These are phyloP conservation scores for Penicillium angulare DNA, from an alignment of 495 filamentous ascomycete species.

Conservation along the genomic window DNA sequence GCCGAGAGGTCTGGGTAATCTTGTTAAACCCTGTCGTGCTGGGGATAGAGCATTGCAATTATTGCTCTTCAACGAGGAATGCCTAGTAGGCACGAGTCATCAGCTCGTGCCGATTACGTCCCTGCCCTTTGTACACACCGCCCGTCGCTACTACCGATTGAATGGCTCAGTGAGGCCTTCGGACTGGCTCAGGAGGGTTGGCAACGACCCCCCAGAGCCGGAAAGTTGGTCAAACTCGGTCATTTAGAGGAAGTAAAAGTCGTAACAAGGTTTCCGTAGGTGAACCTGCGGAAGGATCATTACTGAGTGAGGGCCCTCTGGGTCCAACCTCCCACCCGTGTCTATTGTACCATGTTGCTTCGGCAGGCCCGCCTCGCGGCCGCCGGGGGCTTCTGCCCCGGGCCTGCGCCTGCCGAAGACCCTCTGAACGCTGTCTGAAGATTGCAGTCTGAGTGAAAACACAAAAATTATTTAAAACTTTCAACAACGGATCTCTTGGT, in stretches of 20 bases:
- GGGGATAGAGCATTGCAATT: slow-evolving; percentile 78
- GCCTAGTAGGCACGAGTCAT: slow-evolving; percentile 45
- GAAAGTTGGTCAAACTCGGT: slow-evolving; percentile 72
- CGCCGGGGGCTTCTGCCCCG: slow-evolving; percentile 20
- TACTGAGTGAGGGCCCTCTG: slow-evolving; percentile 41
- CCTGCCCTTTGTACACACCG: slow-evolving; percentile 55
- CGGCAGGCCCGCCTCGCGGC: slow-evolving; percentile 27
- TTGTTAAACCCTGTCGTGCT: slow-evolving; percentile 76
- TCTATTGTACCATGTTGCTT: slow-evolving; percentile 39
- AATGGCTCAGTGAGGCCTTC: slow-evolving; percentile 72
- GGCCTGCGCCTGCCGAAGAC: slow-evolving; percentile 33
- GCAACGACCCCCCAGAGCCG: slow-evolving; percentile 62
- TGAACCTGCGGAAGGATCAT: slow-evolving; percentile 71
- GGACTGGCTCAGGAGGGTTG: slow-evolving; percentile 63
- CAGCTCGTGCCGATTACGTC: slow-evolving; percentile 73
- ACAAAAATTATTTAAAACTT: slow-evolving; percentile 53
- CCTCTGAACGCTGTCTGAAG: slow-evolving; percentile 25
- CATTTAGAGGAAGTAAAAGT: slow-evolving; percentile 75
- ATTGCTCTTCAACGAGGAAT: slow-evolving; percentile 79
- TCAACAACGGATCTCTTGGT: slow-evolving; percentile 70
- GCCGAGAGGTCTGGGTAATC: slow-evolving; percentile 71
- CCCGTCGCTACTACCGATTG: slow-evolving; percentile 74
- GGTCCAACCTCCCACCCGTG: slow-evolving; percentile 28
- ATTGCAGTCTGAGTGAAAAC: slow-evolving; percentile 17
- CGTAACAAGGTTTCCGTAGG: slow-evolving; percentile 75